phyloP scores from a whole-genome alignment of 2,329 filamentous ascomycete genomes.

The Pezicula rhizophila region DNA sequence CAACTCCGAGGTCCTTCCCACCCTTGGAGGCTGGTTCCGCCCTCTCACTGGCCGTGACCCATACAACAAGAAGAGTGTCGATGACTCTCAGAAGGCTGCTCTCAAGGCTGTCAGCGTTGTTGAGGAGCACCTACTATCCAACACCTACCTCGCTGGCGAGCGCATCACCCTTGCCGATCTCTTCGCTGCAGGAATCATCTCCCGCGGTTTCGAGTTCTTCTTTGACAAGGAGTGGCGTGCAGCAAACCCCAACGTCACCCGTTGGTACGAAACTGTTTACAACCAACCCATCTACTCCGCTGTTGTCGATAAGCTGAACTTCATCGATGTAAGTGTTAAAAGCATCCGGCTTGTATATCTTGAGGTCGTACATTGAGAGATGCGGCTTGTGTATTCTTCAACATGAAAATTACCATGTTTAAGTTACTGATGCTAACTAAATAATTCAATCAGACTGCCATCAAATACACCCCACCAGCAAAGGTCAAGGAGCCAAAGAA shows the following conservation, averaged over 20 bases:
- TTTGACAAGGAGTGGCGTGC: slow-evolving; percentile 86
- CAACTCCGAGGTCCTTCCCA: slow-evolving; percentile 78
- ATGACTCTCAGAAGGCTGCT: slow-evolving; percentile 67
- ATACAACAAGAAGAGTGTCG: slow-evolving; percentile 98
- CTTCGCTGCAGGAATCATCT: slow-evolving; percentile 72
- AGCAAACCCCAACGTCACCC: slow-evolving; percentile 76
- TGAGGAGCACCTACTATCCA: slow-evolving; percentile 82
- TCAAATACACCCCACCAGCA: slow-evolving; percentile 71
- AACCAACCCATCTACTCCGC: slow-evolving; percentile 88
- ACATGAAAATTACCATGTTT: slow-evolving; percentile 50
- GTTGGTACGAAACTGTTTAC: slow-evolving; percentile 92
- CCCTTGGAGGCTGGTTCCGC: slow-evolving; percentile 74
- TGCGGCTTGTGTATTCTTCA: too few species aligned
- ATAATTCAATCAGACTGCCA: slow-evolving; percentile 40
- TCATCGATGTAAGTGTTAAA: slow-evolving; percentile 56
- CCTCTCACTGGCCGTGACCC: slow-evolving; percentile 74
- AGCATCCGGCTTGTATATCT: too few species aligned
- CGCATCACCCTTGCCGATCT: slow-evolving; percentile 94
- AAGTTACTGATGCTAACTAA: slow-evolving; percentile 59
- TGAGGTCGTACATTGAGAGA: too few species aligned
- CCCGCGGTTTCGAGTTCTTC: slow-evolving; percentile 88
- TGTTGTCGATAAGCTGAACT: slow-evolving; percentile 67
- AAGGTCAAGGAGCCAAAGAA: slow-evolving; percentile 64
- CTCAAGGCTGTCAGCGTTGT: slow-evolving; percentile 64
- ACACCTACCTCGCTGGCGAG: slow-evolving; percentile 98